Evolutionary conservation across 768 basidiomycete genomes (phyloP).

Genomic region (Amanita subjunquillea): DNA sequence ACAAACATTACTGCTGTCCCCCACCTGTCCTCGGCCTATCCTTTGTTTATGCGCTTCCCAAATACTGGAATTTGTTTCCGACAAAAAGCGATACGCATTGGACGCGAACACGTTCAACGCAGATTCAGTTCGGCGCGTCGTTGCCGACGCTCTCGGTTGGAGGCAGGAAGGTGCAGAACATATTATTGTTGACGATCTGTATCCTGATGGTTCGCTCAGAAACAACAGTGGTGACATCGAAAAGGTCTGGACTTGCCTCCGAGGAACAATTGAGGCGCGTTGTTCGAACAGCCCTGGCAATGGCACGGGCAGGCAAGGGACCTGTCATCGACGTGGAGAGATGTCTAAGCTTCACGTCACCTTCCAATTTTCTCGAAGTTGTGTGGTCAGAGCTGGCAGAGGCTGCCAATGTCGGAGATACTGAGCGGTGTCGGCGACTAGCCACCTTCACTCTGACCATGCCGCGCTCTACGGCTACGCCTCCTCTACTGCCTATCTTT

Average conservation of each 20-base stretch:
- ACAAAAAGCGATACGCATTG: slow-evolving; percentile 22
- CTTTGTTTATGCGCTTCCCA: slow-evolving; percentile 49
- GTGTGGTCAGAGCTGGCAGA: slow-evolving; percentile 61
- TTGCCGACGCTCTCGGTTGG: slow-evolving; percentile 26
- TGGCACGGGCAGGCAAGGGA: slow-evolving; percentile 51
- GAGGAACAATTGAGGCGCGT: slow-evolving; percentile 44
- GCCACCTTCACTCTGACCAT: slow-evolving; percentile 59
- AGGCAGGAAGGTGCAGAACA: slow-evolving; percentile 23
- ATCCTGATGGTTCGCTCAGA: neutral
- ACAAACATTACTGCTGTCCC: slow-evolving; percentile 53
- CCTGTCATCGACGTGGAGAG: slow-evolving; percentile 57
- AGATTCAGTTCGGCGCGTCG: slow-evolving; percentile 26
- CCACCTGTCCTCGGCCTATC: slow-evolving; percentile 58
- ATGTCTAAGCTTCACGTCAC: slow-evolving; percentile 47
- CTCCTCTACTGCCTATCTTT: slow-evolving; percentile 68
- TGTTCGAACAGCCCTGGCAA: slow-evolving; percentile 44
- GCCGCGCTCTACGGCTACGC: slow-evolving; percentile 38
- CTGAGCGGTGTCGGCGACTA: slow-evolving; percentile 53
- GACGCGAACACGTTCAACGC: slow-evolving; percentile 21
- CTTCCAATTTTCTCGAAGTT: slow-evolving; percentile 50
- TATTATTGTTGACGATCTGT: neutral
- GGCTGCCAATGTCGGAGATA: slow-evolving; percentile 44
- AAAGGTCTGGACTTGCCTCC: neutral
- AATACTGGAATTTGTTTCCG: slow-evolving; percentile 34
- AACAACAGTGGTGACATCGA: neutral